These are phyloP conservation scores for Laburnicola sp. DNA, from an alignment of 2,329 filamentous ascomycete genomes.

Conservation along the genomic window DNA sequence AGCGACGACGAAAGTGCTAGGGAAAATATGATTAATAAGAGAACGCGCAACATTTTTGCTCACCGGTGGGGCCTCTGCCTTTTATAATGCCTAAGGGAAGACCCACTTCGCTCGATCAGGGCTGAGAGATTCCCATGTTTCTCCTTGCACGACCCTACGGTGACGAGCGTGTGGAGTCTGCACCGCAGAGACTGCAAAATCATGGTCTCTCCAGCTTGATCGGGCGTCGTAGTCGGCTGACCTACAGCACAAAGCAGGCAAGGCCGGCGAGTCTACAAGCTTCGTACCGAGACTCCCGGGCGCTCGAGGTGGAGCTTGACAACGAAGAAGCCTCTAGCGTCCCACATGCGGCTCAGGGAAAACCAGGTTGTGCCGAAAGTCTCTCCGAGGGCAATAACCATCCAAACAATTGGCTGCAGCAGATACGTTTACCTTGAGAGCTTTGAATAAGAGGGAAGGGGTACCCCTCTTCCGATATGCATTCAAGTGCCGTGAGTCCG, in stretches of 20 bases:
- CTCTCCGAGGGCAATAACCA: slow-evolving; percentile 14
- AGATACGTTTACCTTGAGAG: too few relatives aligned
- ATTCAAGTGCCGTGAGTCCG: too few relatives aligned
- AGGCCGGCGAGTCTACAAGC: slow-evolving; percentile 27
- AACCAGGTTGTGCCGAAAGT: slow-evolving; percentile 21
- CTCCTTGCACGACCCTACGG: slow-evolving; percentile 15
- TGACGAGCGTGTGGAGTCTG: slow-evolving; percentile 31
- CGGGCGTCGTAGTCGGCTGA: slow-evolving; percentile 24
- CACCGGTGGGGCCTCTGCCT: slow-evolving; percentile 18
- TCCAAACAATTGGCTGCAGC: too few relatives aligned
- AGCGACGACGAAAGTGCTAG: slow-evolving; percentile 7
- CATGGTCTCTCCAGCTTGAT: slow-evolving; percentile 18
- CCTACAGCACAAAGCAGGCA: slow-evolving; percentile 15
- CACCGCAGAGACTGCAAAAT: slow-evolving; percentile 27
- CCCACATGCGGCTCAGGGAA: slow-evolving; percentile 35
- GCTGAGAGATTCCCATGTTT: slow-evolving; percentile 20
- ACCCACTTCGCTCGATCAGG: slow-evolving; percentile 10
- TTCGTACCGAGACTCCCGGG: slow-evolving; percentile 29
- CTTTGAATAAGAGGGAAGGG: too few relatives aligned
- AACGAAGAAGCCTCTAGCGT: slow-evolving; percentile 36
- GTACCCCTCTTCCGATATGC: too few relatives aligned
- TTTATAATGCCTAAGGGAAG: slow-evolving; percentile 32
- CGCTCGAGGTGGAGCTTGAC: slow-evolving; percentile 29
- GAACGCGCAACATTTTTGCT: slow-evolving; percentile 11
- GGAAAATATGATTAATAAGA: slow-evolving; percentile 15